A percentile compares a stretch with the other conserved stretches of the same genome.
These are phyloP conservation scores for Pseudogymnoascus verrucosus DNA, from an alignment of 2,329 filamentous ascomycete genomes.

Conservation along the genomic window DNA sequence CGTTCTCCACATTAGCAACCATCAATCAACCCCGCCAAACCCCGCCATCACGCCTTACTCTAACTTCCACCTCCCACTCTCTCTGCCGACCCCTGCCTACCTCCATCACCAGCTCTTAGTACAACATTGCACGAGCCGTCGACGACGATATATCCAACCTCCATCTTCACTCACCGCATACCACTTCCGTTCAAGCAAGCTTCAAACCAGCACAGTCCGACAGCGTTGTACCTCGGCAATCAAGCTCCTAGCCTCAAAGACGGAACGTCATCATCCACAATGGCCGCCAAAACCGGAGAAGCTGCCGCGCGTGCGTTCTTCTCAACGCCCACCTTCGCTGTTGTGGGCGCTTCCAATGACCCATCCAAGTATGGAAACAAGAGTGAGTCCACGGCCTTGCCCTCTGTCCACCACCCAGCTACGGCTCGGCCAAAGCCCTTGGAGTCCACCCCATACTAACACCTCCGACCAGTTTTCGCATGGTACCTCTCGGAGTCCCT, in stretches of 20 bases:
- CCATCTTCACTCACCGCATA: neutral
- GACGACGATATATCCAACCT: neutral
- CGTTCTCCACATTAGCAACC: neutral
- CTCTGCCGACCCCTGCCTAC: neutral
- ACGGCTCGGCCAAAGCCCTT: neutral
- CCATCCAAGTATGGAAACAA: slow-evolving; percentile 81
- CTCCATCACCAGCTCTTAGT: neutral
- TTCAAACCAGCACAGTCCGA: neutral
- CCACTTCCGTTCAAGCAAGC: neutral
- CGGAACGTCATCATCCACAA: neutral
- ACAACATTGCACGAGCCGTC: neutral
- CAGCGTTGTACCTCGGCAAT: neutral
- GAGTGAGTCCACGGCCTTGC: slow-evolving; percentile 40
- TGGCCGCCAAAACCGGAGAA: slow-evolving; percentile 1
- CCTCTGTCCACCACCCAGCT: neutral
- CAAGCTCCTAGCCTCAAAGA: neutral
- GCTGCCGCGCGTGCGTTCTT: slow-evolving; percentile 71
- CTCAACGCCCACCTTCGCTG: slow-evolving; percentile 69
- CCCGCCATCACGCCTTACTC: neutral
- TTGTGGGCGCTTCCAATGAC: slow-evolving; percentile 83
- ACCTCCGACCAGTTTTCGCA: slow-evolving; percentile 57
- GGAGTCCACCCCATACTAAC: slow-evolving; percentile 13
- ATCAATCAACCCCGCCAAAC: neutral
- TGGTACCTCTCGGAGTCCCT: slow-evolving; percentile 80
- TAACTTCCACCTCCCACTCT: neutral